These are phyloP conservation scores for Saccharomycopsis schoenii DNA, from an alignment of 805 yeast genomes.

Conservation along the genomic window DNA sequence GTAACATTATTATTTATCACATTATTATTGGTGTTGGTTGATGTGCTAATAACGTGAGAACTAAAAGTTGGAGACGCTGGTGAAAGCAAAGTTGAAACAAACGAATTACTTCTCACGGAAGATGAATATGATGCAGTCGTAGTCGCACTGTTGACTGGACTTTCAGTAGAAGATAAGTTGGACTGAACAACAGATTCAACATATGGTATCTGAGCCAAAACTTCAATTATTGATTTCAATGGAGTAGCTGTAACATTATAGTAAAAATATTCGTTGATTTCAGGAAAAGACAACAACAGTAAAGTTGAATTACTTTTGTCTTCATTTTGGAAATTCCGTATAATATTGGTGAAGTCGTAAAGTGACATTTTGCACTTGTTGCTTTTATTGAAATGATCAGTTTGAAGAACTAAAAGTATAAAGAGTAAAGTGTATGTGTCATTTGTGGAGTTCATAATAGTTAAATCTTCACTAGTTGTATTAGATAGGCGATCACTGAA, in stretches of 20 bases:
- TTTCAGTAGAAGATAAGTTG: background rate
- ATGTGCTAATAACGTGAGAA: background rate
- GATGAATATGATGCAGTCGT: background rate
- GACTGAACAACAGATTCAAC: background rate
- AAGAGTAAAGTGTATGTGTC: conserved; percentile 55
- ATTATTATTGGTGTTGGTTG: background rate
- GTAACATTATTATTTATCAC: background rate
- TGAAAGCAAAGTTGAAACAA: conserved; percentile 19
- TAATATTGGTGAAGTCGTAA: conserved; percentile 46
- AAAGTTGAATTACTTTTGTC: conserved; percentile 1
- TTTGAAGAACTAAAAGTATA: conserved; percentile 61
- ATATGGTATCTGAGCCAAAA: conserved; percentile 7
- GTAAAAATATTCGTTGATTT: conserved; percentile 45
- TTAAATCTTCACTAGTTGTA: background rate
- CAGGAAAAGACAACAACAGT: conserved; percentile 26
- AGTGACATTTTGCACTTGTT: conserved; percentile 61
- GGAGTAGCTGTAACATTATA: conserved; percentile 58
- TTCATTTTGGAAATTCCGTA: conserved; percentile 25
- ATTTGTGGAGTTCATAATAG: conserved; percentile 26
- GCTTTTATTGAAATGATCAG: conserved; percentile 60
- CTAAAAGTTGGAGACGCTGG: conserved; percentile 9
- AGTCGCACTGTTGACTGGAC: background rate
- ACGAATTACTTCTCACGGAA: conserved; percentile 15
- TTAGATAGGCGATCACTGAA: background rate
- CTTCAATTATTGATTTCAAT: conserved; percentile 39